Conservation (phyloP, 2,329 filamentous ascomycete species). For the Claviceps humidiphila region DNA sequence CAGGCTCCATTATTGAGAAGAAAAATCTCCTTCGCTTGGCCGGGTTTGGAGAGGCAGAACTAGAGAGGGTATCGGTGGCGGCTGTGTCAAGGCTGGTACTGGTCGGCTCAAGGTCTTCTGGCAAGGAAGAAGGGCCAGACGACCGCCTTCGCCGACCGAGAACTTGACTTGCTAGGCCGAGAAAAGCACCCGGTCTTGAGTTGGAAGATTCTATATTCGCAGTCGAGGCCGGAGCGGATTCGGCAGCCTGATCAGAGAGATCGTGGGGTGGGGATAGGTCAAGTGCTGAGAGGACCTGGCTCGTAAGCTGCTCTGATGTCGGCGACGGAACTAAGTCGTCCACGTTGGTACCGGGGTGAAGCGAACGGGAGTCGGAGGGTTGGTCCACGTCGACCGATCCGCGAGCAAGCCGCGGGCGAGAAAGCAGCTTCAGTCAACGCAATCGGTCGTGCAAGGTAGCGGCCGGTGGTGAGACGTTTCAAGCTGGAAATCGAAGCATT, state of each 20-base stretch:
- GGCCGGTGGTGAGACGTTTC: neutral
- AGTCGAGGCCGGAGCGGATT: conserved; percentile 18
- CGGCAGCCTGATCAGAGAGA: conserved; percentile 12
- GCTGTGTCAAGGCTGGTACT: conserved; percentile 12
- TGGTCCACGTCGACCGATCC: conserved; percentile 29
- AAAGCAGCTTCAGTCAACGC: conserved; percentile 4
- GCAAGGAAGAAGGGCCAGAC: conserved; percentile 24
- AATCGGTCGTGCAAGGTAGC: neutral
- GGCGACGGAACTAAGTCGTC: conserved; percentile 51
- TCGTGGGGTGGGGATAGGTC: conserved; percentile 12
- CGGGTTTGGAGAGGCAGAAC: conserved; percentile 10
- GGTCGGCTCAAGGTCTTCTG: conserved; percentile 14
- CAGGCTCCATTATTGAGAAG: conserved; percentile 46
- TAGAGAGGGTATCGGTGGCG: conserved; percentile 5
- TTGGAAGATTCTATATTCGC: conserved; percentile 29
- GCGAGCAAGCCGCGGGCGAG: conserved; percentile 25
- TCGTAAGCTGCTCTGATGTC: conserved; percentile 33
- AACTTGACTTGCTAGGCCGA: conserved; percentile 23
- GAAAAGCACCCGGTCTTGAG: conserved; percentile 13
- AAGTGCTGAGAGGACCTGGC: conserved; percentile 31
- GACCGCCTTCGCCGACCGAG: conserved; percentile 44
- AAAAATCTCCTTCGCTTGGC: conserved; percentile 44
- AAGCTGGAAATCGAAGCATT: conserved; percentile 7
- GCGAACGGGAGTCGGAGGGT: conserved; percentile 21
- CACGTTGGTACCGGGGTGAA: conserved; percentile 30